Conservation (phyloP, 208 protist species). For the Naegleria gruberi region DNA sequence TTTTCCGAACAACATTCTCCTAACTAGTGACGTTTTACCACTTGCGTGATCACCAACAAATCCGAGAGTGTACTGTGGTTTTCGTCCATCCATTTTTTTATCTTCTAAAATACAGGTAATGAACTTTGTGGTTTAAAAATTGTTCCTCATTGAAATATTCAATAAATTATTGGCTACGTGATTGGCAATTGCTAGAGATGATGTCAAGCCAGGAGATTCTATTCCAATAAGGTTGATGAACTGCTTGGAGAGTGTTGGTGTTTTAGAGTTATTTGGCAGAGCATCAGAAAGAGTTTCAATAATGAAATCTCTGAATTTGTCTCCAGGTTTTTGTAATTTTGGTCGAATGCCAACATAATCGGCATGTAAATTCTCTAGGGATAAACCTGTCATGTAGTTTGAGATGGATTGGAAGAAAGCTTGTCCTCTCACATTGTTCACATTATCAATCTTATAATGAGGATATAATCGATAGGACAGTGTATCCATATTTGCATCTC, state of each 20-base stretch:
- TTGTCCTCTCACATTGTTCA: background rate
- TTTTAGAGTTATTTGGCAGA: background rate
- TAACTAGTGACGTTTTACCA: too few relatives aligned
- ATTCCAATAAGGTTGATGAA: slow-evolving; percentile 30
- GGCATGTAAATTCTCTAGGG: background rate
- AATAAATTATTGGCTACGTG: background rate
- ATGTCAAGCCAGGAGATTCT: slow-evolving; percentile 31
- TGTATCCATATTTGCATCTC: background rate
- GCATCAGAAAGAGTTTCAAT: background rate
- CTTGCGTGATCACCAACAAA: too few relatives aligned
- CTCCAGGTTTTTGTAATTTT: background rate
- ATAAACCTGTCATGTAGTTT: background rate
- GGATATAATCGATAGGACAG: background rate
- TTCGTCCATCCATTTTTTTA: too few relatives aligned
- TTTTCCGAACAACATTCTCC: too few relatives aligned
- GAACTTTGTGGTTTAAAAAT: too few relatives aligned
- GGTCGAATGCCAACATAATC: background rate
- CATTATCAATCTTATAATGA: background rate
- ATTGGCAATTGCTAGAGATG: slow-evolving; percentile 20
- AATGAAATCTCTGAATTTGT: background rate
- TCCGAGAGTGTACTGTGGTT: too few relatives aligned
- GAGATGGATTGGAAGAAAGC: background rate
- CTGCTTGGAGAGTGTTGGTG: background rate
- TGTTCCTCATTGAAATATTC: background rate
- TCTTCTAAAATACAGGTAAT: too few relatives aligned